phyloP scores from a whole-genome alignment of 352 stramenopile species.

The Globisporangium camurandrum region DNA sequence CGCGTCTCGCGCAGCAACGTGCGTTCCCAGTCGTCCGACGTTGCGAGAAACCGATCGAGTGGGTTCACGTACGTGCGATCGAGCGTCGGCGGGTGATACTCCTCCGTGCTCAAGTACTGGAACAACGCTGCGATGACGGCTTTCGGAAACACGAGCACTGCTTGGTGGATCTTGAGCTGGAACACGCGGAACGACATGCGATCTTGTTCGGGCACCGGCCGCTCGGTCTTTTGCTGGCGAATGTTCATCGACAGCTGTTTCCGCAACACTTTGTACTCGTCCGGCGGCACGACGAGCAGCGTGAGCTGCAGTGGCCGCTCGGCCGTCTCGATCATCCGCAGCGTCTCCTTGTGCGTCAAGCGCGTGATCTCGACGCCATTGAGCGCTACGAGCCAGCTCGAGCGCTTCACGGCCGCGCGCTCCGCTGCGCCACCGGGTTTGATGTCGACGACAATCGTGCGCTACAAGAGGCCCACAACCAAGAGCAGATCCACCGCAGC shows the following conservation, averaged over 20 bases:
- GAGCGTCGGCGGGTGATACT: conserved; percentile 49
- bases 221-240: conserved; percentile 75
- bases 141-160: conserved; percentile 62
- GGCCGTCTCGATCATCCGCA: conserved; percentile 79
- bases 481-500: too few species aligned
- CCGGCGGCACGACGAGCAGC: conserved; percentile 58
- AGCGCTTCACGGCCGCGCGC: conserved; percentile 67
- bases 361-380: conserved; percentile 71
- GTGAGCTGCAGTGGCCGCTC: conserved; percentile 59
- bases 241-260: conserved; percentile 83
- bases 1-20: conserved; percentile 50
- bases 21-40: conserved; percentile 42
- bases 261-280: conserved; percentile 65
- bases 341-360: conserved; percentile 80
- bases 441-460: conserved; percentile 85
- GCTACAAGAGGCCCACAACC: conserved; percentile 9
- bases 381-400: conserved; percentile 77
- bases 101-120: conserved; percentile 68
- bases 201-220: conserved; percentile 74
- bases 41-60: conserved; percentile 36
- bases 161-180: conserved; percentile 81
- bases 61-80: conserved; percentile 44
- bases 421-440: conserved; percentile 73
- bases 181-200: conserved; percentile 84
- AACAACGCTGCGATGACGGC: conserved; percentile 56